Evolutionary conservation across 768 basidiomycete genomes (phyloP).

Genomic region (Russula dissimulans): DNA sequence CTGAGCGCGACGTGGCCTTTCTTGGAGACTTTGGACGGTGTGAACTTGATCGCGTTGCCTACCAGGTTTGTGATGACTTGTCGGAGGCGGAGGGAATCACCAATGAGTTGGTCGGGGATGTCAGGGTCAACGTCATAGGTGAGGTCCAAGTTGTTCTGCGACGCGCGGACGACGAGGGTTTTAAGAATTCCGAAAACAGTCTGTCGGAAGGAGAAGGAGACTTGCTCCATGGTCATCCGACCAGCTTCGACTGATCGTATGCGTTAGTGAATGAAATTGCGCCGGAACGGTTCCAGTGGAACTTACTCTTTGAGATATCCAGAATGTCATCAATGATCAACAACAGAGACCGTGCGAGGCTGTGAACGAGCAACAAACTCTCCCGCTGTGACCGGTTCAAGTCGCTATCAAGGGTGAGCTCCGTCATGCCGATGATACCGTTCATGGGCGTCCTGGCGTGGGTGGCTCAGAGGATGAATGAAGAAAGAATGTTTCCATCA

Average conservation of each 20-base stretch:
- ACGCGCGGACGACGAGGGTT: slow-evolving; percentile 94
- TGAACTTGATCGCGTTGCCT: slow-evolving; percentile 97
- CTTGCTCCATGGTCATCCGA: slow-evolving; percentile 99
- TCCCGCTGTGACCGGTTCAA: slow-evolving; percentile 90
- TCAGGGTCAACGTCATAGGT: slow-evolving; percentile 94
- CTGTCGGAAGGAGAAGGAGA: slow-evolving; percentile 95
- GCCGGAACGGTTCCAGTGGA: neutral
- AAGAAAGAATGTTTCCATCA: neutral
- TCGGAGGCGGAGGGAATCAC: slow-evolving; percentile 87
- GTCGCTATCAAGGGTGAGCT: slow-evolving; percentile 93
- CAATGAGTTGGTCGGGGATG: slow-evolving; percentile 94
- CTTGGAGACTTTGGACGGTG: slow-evolving; percentile 63
- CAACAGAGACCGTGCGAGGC: slow-evolving; percentile 82
- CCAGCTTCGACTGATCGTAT: slow-evolving; percentile 79
- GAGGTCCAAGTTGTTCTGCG: slow-evolving; percentile 92
- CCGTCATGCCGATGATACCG: slow-evolving; percentile 99
- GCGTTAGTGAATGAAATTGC: slow-evolving; percentile 11
- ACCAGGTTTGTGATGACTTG: slow-evolving; percentile 95
- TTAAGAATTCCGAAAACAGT: slow-evolving; percentile 97
- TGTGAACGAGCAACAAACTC: slow-evolving; percentile 91
- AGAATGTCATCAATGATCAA: slow-evolving; percentile 98
- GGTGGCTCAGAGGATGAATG: neutral
- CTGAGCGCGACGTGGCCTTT: slow-evolving; percentile 89
- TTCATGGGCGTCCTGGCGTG: slow-evolving; percentile 92
- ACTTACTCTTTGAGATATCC: slow-evolving; percentile 98